Evolutionary conservation across 148 eudicot species (phyloP).

Genomic region (Dysphania ambrosioides): DNA sequence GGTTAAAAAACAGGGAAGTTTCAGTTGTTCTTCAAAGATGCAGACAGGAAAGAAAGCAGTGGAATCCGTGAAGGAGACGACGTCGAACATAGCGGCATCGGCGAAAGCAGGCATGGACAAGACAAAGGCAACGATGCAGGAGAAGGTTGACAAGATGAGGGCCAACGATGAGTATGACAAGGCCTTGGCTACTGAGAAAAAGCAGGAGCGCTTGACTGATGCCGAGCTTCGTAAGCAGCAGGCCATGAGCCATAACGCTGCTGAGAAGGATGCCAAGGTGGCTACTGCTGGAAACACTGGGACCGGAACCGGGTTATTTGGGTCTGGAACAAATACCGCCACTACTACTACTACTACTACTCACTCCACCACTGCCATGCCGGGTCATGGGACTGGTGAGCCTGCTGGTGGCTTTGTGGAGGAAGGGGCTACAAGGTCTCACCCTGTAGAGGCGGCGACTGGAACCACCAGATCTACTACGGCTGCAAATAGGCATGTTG

Average conservation of each 20-base stretch:
- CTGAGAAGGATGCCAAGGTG: constrained; percentile 27
- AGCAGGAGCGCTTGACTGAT: constrained; percentile 38
- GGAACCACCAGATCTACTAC: constrained; percentile 20
- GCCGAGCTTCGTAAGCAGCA: constrained; percentile 54
- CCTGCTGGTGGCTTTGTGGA: constrained; percentile 38
- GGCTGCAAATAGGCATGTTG: constrained; percentile 28
- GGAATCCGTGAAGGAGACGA: constrained; percentile 58
- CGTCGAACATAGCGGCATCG: constrained; percentile 54
- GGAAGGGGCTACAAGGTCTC: constrained; percentile 24
- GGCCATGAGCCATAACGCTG: constrained; percentile 41
- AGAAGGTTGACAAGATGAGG: constrained; percentile 40
- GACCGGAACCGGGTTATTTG: background rate
- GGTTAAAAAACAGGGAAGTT: too few species aligned
- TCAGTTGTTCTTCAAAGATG: too few species aligned
- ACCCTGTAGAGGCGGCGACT: constrained; percentile 28
- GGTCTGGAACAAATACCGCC: background rate
- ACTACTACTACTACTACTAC: constrained; percentile 19
- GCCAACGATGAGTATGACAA: constrained; percentile 45
- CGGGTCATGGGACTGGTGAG: constrained; percentile 58
- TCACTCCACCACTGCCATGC: constrained; percentile 38
- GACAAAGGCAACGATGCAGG: constrained; percentile 54
- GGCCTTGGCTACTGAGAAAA: constrained; percentile 46
- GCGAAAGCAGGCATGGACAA: constrained; percentile 64
- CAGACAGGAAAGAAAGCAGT: constrained; percentile 51
- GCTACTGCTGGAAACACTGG: background rate